A percentile compares a stretch with the other conserved stretches of the same genome.
These are phyloP conservation scores for Calcarisporium arbuscula DNA, from an alignment of 2,329 filamentous ascomycete species.

Conservation along the genomic window DNA sequence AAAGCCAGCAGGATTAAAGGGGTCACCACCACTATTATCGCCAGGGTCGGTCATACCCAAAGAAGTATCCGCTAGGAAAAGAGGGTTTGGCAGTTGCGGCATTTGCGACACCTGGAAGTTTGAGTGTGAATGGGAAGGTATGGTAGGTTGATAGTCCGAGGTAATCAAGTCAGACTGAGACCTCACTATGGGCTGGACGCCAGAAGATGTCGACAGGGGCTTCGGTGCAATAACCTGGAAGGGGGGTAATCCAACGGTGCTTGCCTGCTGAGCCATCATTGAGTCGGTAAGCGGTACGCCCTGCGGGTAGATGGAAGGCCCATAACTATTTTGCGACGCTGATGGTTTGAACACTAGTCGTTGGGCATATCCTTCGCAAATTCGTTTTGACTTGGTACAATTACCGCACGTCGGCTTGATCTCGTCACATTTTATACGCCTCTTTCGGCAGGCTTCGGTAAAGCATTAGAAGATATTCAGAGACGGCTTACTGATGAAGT, in stretches of 20 bases:
- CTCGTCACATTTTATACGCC: slow-evolving; percentile 96
- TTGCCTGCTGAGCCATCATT: slow-evolving; percentile 26
- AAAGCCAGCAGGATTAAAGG: too few species aligned
- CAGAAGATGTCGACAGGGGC: slow-evolving; percentile 29
- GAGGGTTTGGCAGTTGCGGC: too few species aligned
- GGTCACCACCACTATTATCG: too few species aligned
- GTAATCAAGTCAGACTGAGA: too few species aligned
- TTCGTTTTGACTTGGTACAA: slow-evolving; percentile 78
- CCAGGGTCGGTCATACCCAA: too few species aligned
- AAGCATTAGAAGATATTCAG: slow-evolving; percentile 17
- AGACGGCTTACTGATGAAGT: too few species aligned
- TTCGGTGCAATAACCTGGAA: slow-evolving; percentile 44
- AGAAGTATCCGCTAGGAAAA: too few species aligned
- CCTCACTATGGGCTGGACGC: slow-evolving; percentile 7
- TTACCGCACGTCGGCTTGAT: slow-evolving; percentile 76
- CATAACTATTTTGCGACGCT: too few species aligned
- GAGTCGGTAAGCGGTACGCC: slow-evolving; percentile 13
- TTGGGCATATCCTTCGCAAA: slow-evolving; percentile 79
- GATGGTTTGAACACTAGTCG: slow-evolving; percentile 76
- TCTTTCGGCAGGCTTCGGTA: slow-evolving; percentile 72
- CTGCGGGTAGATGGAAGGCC: background rate
- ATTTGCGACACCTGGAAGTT: too few species aligned
- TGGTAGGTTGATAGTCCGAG: too few species aligned
- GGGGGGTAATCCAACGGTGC: slow-evolving; percentile 30
- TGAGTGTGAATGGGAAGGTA: too few species aligned